These are phyloP conservation scores for Flaveria brownii DNA, from an alignment of 129 eudicot species.

Conservation along the genomic window DNA sequence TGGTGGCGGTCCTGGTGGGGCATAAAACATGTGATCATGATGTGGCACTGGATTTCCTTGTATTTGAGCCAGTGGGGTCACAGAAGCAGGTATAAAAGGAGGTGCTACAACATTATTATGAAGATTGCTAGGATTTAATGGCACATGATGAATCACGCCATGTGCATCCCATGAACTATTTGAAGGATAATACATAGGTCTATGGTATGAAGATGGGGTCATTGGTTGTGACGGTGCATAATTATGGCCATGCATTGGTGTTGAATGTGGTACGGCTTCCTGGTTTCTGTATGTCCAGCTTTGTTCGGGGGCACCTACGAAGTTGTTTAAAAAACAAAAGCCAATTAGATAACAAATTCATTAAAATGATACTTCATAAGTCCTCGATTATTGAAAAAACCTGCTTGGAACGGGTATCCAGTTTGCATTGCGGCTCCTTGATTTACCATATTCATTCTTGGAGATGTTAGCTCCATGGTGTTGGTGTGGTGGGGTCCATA, in stretches of 20 bases:
- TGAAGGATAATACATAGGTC: conserved; percentile 70
- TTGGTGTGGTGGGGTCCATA: conserved; percentile 45
- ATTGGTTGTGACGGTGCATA: conserved; percentile 52
- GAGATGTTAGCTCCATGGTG: conserved; percentile 63
- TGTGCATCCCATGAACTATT: conserved; percentile 72
- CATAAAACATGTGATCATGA: conserved; percentile 60
- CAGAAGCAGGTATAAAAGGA: conserved; percentile 82
- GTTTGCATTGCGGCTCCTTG: conserved; percentile 48
- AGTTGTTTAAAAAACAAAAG: conserved; percentile 4
- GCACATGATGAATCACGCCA: conserved; percentile 49
- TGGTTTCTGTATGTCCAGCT: conserved; percentile 64
- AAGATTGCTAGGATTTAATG: conserved; percentile 43
- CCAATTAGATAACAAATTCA: conserved; percentile 5
- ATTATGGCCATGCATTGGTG: conserved; percentile 56
- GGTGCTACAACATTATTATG: conserved; percentile 50
- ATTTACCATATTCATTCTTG: conserved; percentile 56
- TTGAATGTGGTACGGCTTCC: conserved; percentile 44
- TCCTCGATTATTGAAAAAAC: conserved; percentile 21
- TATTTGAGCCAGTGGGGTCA: conserved; percentile 77
- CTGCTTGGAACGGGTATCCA: conserved; percentile 50
- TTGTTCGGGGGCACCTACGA: conserved; percentile 50
- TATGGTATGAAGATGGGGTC: conserved; percentile 53
- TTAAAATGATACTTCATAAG: background rate
- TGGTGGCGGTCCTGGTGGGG: conserved; percentile 28
- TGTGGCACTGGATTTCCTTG: conserved; percentile 60